These are phyloP conservation scores for Fusarium staphyleae DNA, from an alignment of 2,329 filamentous ascomycete genomes.

Conservation along the genomic window DNA sequence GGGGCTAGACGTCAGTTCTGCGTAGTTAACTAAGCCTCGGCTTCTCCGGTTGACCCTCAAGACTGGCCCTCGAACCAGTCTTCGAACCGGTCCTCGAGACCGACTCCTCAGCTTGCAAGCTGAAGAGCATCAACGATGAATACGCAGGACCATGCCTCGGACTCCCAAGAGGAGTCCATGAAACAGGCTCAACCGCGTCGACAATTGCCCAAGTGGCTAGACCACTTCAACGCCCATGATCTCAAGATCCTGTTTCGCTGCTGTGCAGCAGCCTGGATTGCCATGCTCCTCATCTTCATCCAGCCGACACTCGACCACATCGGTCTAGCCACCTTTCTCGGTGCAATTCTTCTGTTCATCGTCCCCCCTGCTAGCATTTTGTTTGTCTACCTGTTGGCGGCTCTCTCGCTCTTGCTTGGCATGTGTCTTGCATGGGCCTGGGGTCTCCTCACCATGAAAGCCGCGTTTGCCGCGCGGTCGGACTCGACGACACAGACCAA, in stretches of 20 bases:
- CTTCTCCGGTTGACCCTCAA: background rate
- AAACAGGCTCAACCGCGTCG: background rate
- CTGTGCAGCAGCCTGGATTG: slow-evolving; percentile 54
- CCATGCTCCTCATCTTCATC: slow-evolving; percentile 56
- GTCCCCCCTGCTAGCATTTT: slow-evolving; percentile 55
- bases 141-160: slow-evolving; percentile 1
- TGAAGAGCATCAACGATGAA: slow-evolving; percentile 2
- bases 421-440: slow-evolving; percentile 58
- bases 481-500: slow-evolving; percentile 47
- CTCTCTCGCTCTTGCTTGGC: slow-evolving; percentile 53
- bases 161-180: background rate
- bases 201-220: slow-evolving; percentile 45
- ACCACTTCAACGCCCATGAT: slow-evolving; percentile 57
- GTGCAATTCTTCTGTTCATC: slow-evolving; percentile 51
- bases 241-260: slow-evolving; percentile 57
- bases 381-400: slow-evolving; percentile 53
- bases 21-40: too few species aligned
- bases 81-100: too few species aligned
- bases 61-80: too few species aligned
- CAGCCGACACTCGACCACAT: slow-evolving; percentile 49
- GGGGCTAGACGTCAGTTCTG: background rate
- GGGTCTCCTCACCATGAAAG: slow-evolving; percentile 58
- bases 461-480: slow-evolving; percentile 53
- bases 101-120: background rate
- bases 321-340: slow-evolving; percentile 56